Percentiles rank a stretch among this genome's conserved stretches.
Conservation (phyloP, 169 alveolate genomes). For the Amoebophrya sp. region DNA sequence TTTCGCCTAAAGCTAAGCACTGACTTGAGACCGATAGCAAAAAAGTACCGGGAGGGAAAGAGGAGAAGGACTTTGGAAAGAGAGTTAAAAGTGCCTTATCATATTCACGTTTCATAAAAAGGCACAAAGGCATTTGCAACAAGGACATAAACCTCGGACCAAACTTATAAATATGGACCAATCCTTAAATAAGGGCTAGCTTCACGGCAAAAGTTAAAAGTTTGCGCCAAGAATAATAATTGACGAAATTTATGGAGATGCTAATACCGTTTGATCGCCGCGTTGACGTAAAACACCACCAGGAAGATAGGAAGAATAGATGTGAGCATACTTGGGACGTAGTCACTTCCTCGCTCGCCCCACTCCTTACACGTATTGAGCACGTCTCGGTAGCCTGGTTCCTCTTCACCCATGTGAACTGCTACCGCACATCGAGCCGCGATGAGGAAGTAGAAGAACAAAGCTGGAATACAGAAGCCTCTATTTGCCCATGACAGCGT, state of each 20-base stretch:
- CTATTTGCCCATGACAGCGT: neutral
- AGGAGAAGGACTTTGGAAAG: constrained; percentile 83
- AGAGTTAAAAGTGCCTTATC: constrained; percentile 77
- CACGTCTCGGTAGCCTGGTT: neutral
- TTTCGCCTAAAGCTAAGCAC: constrained; percentile 77
- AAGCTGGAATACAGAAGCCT: neutral
- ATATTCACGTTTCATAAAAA: no score
- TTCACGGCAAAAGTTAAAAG: no score
- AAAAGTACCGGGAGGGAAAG: constrained; percentile 89
- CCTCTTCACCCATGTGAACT: neutral
- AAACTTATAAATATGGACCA: no score
- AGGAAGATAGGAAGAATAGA: constrained; percentile 2
- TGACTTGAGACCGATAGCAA: constrained; percentile 83
- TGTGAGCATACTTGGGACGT: neutral
- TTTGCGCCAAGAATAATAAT: no score
- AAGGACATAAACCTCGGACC: no score
- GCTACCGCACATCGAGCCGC: neutral
- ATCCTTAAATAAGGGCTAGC: no score
- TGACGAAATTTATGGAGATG: no score
- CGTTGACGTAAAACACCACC: constrained; percentile 19
- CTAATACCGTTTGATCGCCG: constrained; percentile 23
- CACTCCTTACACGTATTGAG: neutral
- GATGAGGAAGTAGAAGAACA: neutral
- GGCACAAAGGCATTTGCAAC: no score
- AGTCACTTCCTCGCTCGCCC: constrained; percentile 4